phyloP scores from a whole-genome alignment of 805 yeast genomes.

The Schizosaccharomyces lindneri region DNA sequence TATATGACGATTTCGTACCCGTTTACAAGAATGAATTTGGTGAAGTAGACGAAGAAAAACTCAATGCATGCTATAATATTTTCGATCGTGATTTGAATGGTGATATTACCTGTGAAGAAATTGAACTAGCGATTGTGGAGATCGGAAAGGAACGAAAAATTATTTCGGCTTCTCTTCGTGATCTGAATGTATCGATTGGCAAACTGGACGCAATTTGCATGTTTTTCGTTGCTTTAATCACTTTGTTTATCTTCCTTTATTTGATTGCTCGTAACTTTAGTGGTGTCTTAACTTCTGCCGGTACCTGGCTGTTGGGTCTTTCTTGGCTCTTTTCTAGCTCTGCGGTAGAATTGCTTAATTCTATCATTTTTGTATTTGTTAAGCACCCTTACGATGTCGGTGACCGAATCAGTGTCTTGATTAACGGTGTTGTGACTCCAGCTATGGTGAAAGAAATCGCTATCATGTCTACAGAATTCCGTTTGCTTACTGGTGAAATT shows the following conservation, averaged over 20 bases:
- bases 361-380: constrained; percentile 18
- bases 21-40: constrained; percentile 15
- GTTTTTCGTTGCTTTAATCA: constrained; percentile 13
- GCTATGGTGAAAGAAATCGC: constrained; percentile 14
- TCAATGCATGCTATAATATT: constrained; percentile 1
- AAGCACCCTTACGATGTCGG: constrained; percentile 21
- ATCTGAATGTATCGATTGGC: constrained; percentile 18
- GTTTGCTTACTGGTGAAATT: constrained; percentile 10
- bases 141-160: constrained; percentile 15
- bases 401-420: constrained; percentile 14
- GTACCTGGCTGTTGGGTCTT: constrained; percentile 17
- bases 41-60: neutral
- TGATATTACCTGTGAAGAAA: constrained; percentile 16
- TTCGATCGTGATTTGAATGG: constrained; percentile 15
- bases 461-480: constrained; percentile 16
- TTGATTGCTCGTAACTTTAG: constrained; percentile 18
- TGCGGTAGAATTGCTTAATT: constrained; percentile 16
- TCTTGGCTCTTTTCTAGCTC: constrained; percentile 18
- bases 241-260: constrained; percentile 17
- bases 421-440: constrained; percentile 8
- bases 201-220: constrained; percentile 16
- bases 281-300: constrained; percentile 19
- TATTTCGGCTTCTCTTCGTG: constrained; percentile 16
- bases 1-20: constrained; percentile 15
- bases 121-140: constrained; percentile 13